phyloP scores from a whole-genome alignment of 495 filamentous ascomycete species.

The Neurospora cerealis region DNA sequence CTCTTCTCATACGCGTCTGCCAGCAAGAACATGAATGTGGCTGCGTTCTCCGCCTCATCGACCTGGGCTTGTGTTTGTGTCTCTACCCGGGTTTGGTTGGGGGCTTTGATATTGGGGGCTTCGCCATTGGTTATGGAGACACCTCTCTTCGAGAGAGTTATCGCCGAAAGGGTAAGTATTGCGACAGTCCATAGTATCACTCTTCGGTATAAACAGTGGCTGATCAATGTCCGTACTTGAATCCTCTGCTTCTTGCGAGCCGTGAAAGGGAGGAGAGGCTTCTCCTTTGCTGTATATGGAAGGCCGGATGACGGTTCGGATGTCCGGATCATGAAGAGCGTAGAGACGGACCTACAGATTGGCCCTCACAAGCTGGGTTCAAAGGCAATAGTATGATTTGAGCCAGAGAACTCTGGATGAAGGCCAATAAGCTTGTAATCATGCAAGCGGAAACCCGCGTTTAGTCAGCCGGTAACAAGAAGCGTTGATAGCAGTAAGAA shows the following conservation, averaged over 20 bases:
- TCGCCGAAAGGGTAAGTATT: constrained; percentile 17
- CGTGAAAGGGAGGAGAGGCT: constrained; percentile 7
- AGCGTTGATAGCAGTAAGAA: not conserved
- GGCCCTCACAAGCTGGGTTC: not conserved
- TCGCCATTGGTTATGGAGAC: constrained; percentile 9
- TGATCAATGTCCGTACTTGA: constrained; percentile 23
- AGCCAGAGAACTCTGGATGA: not conserved
- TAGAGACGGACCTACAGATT: not conserved
- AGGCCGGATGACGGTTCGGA: constrained; percentile 8
- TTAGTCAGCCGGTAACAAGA: not conserved
- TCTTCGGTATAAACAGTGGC: constrained; percentile 33
- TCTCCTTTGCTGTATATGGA: constrained; percentile 9
- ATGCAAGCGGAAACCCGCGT: not conserved
- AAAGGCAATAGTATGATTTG: not conserved
- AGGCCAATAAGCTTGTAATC: not conserved
- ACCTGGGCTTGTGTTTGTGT: not conserved
- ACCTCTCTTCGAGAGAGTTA: constrained; percentile 17
- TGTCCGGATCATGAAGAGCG: constrained; percentile 1
- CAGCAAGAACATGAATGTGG: constrained; percentile 1
- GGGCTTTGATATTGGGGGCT: not conserved
- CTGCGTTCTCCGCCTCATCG: not conserved
- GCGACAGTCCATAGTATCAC: constrained; percentile 30
- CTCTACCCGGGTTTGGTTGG: not conserved
- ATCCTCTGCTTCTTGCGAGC: constrained; percentile 5
- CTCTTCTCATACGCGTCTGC: not conserved